Base-by-base conservation (phyloP, 2,329 filamentous ascomycete genomes). In the Lasiodiplodia sp. region DNA sequence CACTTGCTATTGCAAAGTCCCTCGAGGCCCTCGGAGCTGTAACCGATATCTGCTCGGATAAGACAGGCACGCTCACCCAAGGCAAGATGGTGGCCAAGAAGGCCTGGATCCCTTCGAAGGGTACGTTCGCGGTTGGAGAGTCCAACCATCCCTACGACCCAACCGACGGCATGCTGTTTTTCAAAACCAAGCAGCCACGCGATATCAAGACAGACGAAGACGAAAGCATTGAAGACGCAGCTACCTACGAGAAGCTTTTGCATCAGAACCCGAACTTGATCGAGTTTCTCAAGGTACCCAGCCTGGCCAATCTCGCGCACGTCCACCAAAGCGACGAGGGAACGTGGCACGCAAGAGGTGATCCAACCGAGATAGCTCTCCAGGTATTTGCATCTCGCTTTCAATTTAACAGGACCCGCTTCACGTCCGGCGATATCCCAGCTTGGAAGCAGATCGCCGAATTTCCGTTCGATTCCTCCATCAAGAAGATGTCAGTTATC, bases 401-500 rank as follows among this genome's bases (percentile, higher is more conserved):
- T 75, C 82, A 87, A 67, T 88, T 87, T 84, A 88, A 89, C 70
- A 84, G 86, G 10, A 80, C 84, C 18, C 80, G 81, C 10, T 84
- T 86, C 71, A 85, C 84, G 0, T 80, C 82, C 14, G 76, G 74
- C n/a, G 72, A 76, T 2, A 68, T 73, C 62, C 73, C 28, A 6
- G 25, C 71, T 1, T 80, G 78, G 78, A 75, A 76, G 28, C 75
- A 78, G 34, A 67, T 89, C 28, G 87, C 88, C 1, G 91, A 93
- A 73, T 92, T 91, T 69, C 91, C 90, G 0, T 93, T 93, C 71
- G 91, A 93, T 74, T 92, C 90, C 0, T 87, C 87, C 68, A 86
- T 92, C 71, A 93, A 93, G 82, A 91, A 89, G 73, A 93, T 93
- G 91, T 91, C 89, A 0, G 89, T 92, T 47, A 88, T 92, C 66